These are phyloP conservation scores for Xerocomellus intermedius DNA, from an alignment of 768 basidiomycete species.

Conservation along the genomic window DNA sequence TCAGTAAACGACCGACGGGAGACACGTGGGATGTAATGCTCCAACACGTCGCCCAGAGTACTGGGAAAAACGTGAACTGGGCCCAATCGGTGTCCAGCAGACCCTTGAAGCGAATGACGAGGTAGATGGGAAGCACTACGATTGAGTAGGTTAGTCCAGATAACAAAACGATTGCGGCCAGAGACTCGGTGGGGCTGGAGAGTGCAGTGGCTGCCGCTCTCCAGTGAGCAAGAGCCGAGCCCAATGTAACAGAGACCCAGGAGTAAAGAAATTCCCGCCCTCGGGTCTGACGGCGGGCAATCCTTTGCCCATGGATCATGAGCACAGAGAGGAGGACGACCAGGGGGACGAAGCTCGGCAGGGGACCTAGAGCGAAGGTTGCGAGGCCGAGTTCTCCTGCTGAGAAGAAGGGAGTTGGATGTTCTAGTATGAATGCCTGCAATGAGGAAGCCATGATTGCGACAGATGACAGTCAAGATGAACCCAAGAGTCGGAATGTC, in stretches of 20 bases:
- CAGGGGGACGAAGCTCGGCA: conserved; percentile 36
- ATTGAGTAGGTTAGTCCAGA: conserved; percentile 45
- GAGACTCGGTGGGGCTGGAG: conserved; percentile 48
- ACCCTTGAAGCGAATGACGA: conserved; percentile 38
- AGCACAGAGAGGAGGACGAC: conserved; percentile 27
- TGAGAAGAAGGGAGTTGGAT: conserved; percentile 27
- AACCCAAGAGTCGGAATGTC: no score
- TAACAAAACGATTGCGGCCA: conserved; percentile 44
- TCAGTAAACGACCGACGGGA: conserved; percentile 67
- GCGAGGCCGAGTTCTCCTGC: conserved; percentile 24
- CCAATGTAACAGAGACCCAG: conserved; percentile 38
- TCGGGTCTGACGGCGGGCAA: conserved; percentile 29
- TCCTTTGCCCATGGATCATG: conserved; percentile 33
- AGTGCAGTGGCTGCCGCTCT: conserved; percentile 52
- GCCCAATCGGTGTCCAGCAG: conserved; percentile 36
- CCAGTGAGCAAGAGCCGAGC: conserved; percentile 41
- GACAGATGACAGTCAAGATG: no score
- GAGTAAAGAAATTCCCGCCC: conserved; percentile 33
- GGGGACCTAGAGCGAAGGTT: conserved; percentile 26
- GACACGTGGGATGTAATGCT: conserved; percentile 49
- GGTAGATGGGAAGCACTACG: conserved; percentile 39
- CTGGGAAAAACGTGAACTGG: conserved; percentile 60
- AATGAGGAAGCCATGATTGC: conserved; percentile 6
- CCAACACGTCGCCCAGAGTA: conserved; percentile 68
- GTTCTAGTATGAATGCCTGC: conserved; percentile 24